These are phyloP conservation scores for Aspergillus texensis DNA, from an alignment of 2,329 filamentous ascomycete species.

Conservation along the genomic window DNA sequence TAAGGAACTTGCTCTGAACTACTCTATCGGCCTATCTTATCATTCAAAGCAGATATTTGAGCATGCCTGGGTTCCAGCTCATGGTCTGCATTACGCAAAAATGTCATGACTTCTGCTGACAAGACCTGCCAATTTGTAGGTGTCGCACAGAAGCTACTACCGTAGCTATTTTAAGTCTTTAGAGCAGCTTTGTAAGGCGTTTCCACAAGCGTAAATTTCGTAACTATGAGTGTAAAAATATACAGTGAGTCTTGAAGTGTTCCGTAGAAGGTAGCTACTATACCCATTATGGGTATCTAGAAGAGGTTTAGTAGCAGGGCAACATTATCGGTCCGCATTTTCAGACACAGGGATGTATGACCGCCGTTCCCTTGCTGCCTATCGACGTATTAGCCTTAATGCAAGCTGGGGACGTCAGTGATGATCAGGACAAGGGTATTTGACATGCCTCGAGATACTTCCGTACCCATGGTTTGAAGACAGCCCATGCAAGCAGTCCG, in stretches of 20 bases:
- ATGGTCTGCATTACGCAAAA: neutral
- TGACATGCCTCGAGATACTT: slow-evolving; percentile 55
- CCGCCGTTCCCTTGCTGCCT: slow-evolving; percentile 53
- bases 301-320: neutral
- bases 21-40: neutral
- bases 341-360: slow-evolving; percentile 56
- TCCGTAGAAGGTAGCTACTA: neutral
- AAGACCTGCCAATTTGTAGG: neutral
- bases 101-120: neutral
- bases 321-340: slow-evolving; percentile 19
- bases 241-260: neutral
- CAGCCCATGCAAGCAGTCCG: slow-evolving; percentile 62
- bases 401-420: neutral
- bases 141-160: neutral
- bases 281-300: neutral
- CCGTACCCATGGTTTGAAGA: slow-evolving; percentile 61
- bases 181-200: neutral
- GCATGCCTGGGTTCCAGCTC: neutral
- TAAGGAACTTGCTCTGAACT: no score
- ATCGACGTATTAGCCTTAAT: slow-evolving; percentile 6
- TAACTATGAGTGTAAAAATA: neutral
- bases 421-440: neutral
- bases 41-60: neutral
- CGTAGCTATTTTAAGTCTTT: neutral
- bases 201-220: neutral